Base-by-base conservation (phyloP, 2,329 filamentous ascomycete species). In the Westerdykella aurantiaca region DNA sequence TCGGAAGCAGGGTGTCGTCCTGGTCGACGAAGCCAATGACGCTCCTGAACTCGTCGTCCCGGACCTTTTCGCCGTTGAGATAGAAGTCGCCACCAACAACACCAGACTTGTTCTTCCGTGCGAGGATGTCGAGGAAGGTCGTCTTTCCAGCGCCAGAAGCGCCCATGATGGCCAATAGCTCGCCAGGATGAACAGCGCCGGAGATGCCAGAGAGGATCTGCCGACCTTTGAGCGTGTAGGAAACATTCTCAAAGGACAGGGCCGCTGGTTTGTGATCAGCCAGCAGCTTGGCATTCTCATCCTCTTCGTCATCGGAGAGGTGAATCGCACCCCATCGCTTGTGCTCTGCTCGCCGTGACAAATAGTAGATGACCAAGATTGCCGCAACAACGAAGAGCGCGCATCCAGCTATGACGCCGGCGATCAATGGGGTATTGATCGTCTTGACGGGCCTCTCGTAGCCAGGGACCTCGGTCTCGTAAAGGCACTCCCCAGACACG, bases 11-110 rank as follows among this genome's bases (percentile, higher is more conserved):
- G 5, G 91, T 95, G 63, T 98, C 93, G 62, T 98, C 93, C 70
- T 98, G 93, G 57, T 98, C 93, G 34, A 98, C 93, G 57, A 97
- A 98, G 17, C 94, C 93, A 52, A 96, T 85, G 41, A 97, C 88
- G 49, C 82, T 90, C 63, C 86, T 88, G 71, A 93, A 98, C 50
- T 96, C 88, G 23, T 79, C 68, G 63, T 96, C 88, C 25, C 75
- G 76, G 31, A 97, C 83, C 65, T 87, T 91, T 66, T 97, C 88
- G 29, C 93, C 94, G 54, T 97, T 97, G 59, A 98, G 82, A 58
- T 85, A 93, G 58, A 96, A 95, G 47, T 91, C 80, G 16, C 94
- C 94, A 7, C 77, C 72, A 0, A 86, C 80, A 2, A 75, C 68
- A 33, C 93, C 94, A 29, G 89, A 83, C 71, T 98, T 98, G 69